Percentiles rank a stretch among this genome's conserved stretches.
phyloP scores from a whole-genome alignment of 805 yeast genomes.

The Candida koratica region DNA sequence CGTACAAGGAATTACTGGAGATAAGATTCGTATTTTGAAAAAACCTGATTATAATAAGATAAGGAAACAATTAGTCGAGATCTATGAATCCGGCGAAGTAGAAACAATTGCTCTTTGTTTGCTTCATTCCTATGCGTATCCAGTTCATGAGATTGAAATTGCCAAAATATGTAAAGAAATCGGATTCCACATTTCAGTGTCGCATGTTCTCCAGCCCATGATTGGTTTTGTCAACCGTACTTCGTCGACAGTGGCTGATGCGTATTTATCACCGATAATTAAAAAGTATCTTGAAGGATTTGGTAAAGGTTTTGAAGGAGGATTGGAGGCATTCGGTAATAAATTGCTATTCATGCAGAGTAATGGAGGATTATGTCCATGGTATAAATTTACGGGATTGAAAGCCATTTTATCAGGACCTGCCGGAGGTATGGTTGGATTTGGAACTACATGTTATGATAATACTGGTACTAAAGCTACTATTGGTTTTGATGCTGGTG shows the following conservation, averaged over 20 bases:
- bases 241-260: conserved; percentile 43
- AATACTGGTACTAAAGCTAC: conserved; percentile 22
- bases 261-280: conserved; percentile 40
- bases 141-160: conserved; percentile 33
- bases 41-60: conserved; percentile 27
- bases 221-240: conserved; percentile 40
- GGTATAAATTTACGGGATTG: conserved; percentile 78
- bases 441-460: conserved; percentile 74
- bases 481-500: conserved; percentile 43
- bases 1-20: conserved; percentile 35
- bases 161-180: conserved; percentile 33
- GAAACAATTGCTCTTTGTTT: conserved; percentile 35
- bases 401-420: conserved; percentile 92
- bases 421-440: conserved; percentile 97
- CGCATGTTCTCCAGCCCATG: conserved; percentile 42
- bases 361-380: conserved; percentile 91
- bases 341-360: conserved; percentile 88
- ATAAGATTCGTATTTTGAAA: conserved; percentile 28
- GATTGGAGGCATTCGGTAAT: conserved; percentile 42
- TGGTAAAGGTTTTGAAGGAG: conserved; percentile 40
- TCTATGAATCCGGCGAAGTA: conserved; percentile 23
- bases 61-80: conserved; percentile 20
- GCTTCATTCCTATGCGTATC: conserved; percentile 39
- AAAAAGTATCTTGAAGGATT: conserved; percentile 32
- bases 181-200: conserved; percentile 39